phyloP scores from a whole-genome alignment of 2,329 filamentous ascomycete species.

The Trichoderma cornu-damae region DNA sequence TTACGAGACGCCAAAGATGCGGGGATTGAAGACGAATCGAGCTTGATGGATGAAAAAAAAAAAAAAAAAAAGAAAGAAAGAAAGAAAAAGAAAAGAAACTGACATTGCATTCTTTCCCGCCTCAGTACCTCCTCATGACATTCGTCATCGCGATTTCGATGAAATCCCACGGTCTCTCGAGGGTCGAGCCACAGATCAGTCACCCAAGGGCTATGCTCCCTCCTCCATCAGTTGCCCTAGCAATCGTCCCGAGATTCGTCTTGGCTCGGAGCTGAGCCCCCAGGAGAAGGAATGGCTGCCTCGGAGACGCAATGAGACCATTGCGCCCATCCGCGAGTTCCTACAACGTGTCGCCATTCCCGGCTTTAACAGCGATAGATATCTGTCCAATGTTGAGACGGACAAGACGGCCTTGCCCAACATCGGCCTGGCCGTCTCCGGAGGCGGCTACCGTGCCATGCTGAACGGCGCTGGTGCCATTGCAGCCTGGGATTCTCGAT shows the following conservation, averaged over 20 bases:
- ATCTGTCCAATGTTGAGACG: constrained; percentile 48
- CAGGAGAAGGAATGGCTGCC: constrained; percentile 71
- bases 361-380: constrained; percentile 70
- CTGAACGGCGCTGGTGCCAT: constrained; percentile 76
- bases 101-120: neutral
- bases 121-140: constrained; percentile 9
- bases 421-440: constrained; percentile 72
- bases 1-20: neutral
- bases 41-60: too few relatives aligned
- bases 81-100: neutral
- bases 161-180: constrained; percentile 20
- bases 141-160: constrained; percentile 18
- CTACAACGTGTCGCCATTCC: constrained; percentile 66
- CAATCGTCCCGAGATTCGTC: constrained; percentile 65
- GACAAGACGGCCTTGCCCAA: constrained; percentile 40
- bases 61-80: too few relatives aligned
- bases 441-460: constrained; percentile 82
- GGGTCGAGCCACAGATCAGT: constrained; percentile 29
- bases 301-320: constrained; percentile 64
- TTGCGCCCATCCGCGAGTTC: constrained; percentile 69
- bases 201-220: constrained; percentile 62
- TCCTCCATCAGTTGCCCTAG: constrained; percentile 62
- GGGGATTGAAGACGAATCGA: too few relatives aligned
- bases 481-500: constrained; percentile 73
- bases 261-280: constrained; percentile 52